Evolutionary conservation across 352 stramenopile species (phyloP).

Genomic region (Pythium dissimile): DNA sequence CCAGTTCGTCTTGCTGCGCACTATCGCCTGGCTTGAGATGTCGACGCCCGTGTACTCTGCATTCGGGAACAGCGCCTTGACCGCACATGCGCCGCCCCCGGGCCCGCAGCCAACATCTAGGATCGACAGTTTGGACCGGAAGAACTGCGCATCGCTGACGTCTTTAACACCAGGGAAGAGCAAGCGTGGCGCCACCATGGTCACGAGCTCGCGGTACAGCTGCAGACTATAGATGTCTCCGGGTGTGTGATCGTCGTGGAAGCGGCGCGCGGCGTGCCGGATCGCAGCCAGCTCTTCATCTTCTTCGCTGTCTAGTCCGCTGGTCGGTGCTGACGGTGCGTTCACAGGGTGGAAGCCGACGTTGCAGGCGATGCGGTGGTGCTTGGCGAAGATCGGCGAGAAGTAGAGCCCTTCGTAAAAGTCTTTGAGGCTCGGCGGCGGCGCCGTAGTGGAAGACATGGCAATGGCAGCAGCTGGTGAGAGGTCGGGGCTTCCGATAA

Average conservation of each 20-base stretch:
- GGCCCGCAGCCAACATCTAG: constrained; percentile 65
- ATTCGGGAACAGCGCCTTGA: constrained; percentile 55
- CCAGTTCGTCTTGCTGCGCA: constrained; percentile 66
- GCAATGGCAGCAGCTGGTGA: background rate
- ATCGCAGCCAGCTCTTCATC: constrained; percentile 8
- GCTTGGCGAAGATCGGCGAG: constrained; percentile 55
- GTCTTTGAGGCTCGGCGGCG: constrained; percentile 39
- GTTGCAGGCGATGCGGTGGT: constrained; percentile 72
- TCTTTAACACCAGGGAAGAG: constrained; percentile 13
- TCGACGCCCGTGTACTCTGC: constrained; percentile 52
- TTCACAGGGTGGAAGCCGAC: constrained; percentile 44
- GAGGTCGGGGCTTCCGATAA: background rate
- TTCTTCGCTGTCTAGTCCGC: constrained; percentile 8
- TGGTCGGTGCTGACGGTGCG: background rate
- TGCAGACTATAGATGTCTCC: constrained; percentile 47
- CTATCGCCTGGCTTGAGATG: constrained; percentile 59
- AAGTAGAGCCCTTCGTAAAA: constrained; percentile 81
- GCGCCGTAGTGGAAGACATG: background rate
- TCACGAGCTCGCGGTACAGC: constrained; percentile 57
- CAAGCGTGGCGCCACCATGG: constrained; percentile 30
- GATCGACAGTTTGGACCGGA: constrained; percentile 27
- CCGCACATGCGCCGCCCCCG: constrained; percentile 54
- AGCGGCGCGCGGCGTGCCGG: constrained; percentile 10
- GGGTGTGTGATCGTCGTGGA: constrained; percentile 20
- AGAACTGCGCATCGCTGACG: constrained; percentile 16